phyloP scores from a whole-genome alignment of 2,329 filamentous ascomycete species.

The Madurella mycetomatis region DNA sequence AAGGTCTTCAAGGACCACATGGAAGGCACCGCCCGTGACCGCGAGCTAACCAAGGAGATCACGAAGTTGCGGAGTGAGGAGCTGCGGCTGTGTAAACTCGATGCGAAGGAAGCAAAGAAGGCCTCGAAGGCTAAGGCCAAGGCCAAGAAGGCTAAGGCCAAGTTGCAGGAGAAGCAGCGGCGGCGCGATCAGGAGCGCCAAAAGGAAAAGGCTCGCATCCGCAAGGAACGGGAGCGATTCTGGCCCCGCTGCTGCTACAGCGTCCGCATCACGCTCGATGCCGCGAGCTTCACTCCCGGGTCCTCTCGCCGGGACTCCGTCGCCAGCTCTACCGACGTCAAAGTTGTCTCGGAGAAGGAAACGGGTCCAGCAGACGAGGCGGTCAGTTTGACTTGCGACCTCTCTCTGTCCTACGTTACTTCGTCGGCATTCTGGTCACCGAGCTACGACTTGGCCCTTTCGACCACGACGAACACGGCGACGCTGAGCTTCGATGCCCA shows the following conservation, averaged over 20 bases:
- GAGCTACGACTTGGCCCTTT: slow-evolving; percentile 59
- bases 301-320: slow-evolving; percentile 48
- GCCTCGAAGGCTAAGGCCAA: slow-evolving; percentile 31
- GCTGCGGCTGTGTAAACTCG: slow-evolving; percentile 26
- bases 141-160: slow-evolving; percentile 33
- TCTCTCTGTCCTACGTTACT: slow-evolving; percentile 58
- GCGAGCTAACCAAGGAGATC: slow-evolving; percentile 34
- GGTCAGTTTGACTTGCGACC: slow-evolving; percentile 34
- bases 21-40: slow-evolving; percentile 29
- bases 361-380: slow-evolving; percentile 34
- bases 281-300: slow-evolving; percentile 33
- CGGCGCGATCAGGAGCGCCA: slow-evolving; percentile 35
- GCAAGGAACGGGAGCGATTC: slow-evolving; percentile 40
- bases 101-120: slow-evolving; percentile 26
- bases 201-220: slow-evolving; percentile 43
- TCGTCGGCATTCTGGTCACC: slow-evolving; percentile 55
- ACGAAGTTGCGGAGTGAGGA: slow-evolving; percentile 32
- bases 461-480: slow-evolving; percentile 49
- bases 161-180: slow-evolving; percentile 28
- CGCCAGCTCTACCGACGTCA: slow-evolving; percentile 49
- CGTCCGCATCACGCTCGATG: slow-evolving; percentile 49
- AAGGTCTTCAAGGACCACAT: slow-evolving; percentile 40
- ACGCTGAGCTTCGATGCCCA: slow-evolving; percentile 58
- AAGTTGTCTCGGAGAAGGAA: slow-evolving; percentile 48
- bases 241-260: slow-evolving; percentile 49